phyloP scores from a whole-genome alignment of 2,329 filamentous ascomycete genomes.

The Ophiostoma ulmi region DNA sequence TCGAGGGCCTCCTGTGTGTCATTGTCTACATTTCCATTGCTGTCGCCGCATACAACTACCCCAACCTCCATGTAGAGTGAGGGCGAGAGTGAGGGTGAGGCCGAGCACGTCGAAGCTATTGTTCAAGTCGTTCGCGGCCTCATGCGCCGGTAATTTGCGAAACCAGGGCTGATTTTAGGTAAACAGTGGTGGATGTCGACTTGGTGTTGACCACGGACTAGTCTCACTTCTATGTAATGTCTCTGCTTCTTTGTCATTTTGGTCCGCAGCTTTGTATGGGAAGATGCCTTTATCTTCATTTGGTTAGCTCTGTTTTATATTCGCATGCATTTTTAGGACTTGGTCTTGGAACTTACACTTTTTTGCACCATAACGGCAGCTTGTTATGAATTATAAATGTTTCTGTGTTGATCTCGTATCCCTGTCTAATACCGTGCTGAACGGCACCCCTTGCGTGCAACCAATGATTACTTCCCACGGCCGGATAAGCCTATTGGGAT shows the following conservation, averaged over 20 bases:
- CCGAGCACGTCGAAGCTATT: conserved; percentile 5
- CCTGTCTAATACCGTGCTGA: not conserved
- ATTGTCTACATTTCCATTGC: conserved; percentile 59
- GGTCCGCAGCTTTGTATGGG: not conserved
- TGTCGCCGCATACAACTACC: conserved; percentile 37
- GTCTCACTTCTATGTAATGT: not conserved
- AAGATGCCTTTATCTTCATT: not conserved
- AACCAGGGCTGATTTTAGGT: too few relatives aligned
- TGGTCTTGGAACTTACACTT: not conserved
- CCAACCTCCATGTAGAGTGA: conserved; percentile 18
- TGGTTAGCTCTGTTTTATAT: not conserved
- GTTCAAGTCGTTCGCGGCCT: conserved; percentile 16
- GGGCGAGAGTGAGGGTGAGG: not conserved
- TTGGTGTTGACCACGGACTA: not conserved
- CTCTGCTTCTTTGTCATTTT: not conserved
- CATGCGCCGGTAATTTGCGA: not conserved
- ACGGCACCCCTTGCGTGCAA: too few relatives aligned
- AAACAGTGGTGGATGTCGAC: not conserved
- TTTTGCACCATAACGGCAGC: not conserved
- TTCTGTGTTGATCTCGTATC: not conserved
- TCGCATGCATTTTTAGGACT: not conserved
- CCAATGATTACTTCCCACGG: not conserved
- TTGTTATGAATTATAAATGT: not conserved
- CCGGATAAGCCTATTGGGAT: too few relatives aligned
- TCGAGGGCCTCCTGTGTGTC: conserved; percentile 78